phyloP scores from a whole-genome alignment of 805 yeast genomes.

The Barnettozyma siamensis region DNA sequence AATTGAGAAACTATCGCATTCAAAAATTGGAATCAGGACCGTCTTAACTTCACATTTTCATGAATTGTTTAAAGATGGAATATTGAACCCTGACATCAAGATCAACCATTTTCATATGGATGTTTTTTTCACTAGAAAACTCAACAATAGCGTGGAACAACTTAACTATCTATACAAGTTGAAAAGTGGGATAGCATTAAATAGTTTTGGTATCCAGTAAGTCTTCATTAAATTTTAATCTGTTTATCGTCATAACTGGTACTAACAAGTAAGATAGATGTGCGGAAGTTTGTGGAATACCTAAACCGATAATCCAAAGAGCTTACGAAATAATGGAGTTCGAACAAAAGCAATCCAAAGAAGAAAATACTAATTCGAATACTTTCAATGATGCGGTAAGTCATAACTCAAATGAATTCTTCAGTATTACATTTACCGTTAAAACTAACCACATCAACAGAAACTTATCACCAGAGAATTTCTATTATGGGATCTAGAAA shows the following conservation, averaged over 20 bases:
- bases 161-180: constrained; percentile 32
- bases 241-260: too few relatives aligned
- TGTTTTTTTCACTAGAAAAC: constrained; percentile 17
- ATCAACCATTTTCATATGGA: constrained; percentile 33
- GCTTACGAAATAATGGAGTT: constrained; percentile 26
- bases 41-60: constrained; percentile 40
- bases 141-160: background rate
- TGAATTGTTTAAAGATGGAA: constrained; percentile 30
- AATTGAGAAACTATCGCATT: constrained; percentile 21
- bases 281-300: constrained; percentile 35
- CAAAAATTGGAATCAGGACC: constrained; percentile 20
- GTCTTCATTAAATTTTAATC: too few relatives aligned
- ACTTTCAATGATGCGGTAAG: constrained; percentile 5
- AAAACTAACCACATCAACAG: background rate
- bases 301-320: constrained; percentile 25
- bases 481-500: constrained; percentile 18
- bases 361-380: background rate
- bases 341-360: constrained; percentile 11
- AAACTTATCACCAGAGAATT: constrained; percentile 16
- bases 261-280: constrained; percentile 19
- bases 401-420: too few relatives aligned
- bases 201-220: constrained; percentile 32
- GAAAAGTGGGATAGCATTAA: constrained; percentile 26
- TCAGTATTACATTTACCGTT: too few relatives aligned
- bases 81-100: constrained; percentile 18